Conservation (phyloP, 2,329 filamentous ascomycete genomes). For the Alternaria incomplexa region DNA sequence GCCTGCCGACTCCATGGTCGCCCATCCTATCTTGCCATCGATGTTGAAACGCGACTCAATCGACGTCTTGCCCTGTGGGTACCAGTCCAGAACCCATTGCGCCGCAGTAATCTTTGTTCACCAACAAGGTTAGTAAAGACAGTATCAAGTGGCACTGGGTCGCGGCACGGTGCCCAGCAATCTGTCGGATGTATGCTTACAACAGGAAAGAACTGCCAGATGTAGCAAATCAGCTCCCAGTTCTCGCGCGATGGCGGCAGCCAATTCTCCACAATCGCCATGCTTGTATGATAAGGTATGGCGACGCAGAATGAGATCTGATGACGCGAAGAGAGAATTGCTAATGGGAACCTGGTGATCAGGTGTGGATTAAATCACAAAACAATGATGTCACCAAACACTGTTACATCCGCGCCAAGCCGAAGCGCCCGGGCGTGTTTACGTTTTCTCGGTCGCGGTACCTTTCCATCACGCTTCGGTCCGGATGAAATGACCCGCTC, state of each 20-base stretch:
- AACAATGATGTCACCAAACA: conserved; percentile 23
- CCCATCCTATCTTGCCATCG: conserved; percentile 87
- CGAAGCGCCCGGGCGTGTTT: conserved; percentile 2
- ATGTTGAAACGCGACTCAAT: conserved; percentile 76
- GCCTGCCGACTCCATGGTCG: conserved; percentile 83
- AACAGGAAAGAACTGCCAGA: conserved; percentile 59
- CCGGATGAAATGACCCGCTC: neutral
- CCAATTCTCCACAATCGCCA: conserved; percentile 53
- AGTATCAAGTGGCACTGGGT: neutral
- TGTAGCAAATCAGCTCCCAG: conserved; percentile 54
- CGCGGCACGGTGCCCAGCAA: neutral
- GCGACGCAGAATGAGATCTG: neutral
- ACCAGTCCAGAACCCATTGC: conserved; percentile 78
- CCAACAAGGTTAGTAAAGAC: neutral
- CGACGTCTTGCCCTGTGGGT: conserved; percentile 93
- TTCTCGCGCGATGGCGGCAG: conserved; percentile 58
- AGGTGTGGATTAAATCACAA: neutral
- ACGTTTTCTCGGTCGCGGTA: neutral
- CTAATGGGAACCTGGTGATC: neutral
- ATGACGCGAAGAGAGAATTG: neutral
- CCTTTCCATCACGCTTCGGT: neutral
- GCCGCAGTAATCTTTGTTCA: conserved; percentile 66
- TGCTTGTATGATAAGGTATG: conserved; percentile 16
- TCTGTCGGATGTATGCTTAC: conserved; percentile 41
- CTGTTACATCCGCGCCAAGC: conserved; percentile 15